Percentiles rank a stretch among this genome's conserved stretches.
Conservation (phyloP, 1,139 yeast species). For the Casaregolazyma suthepensis region DNA sequence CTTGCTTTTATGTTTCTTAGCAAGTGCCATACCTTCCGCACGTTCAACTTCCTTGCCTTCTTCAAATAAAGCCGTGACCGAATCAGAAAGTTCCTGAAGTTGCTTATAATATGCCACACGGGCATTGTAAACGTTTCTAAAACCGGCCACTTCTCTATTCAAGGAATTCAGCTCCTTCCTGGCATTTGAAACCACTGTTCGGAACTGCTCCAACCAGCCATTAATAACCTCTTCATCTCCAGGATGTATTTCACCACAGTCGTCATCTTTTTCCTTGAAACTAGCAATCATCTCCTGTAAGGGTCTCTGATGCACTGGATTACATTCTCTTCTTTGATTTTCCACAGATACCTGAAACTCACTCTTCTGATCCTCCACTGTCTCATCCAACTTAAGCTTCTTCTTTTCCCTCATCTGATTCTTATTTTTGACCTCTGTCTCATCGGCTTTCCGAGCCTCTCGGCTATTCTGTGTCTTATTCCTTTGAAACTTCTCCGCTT, state of each 20-base stretch:
- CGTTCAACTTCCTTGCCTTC: conserved; percentile 17
- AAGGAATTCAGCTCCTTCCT: conserved; percentile 37
- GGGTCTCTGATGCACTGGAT: conserved; percentile 11
- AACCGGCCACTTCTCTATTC: conserved; percentile 45
- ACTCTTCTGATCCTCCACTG: conserved; percentile 8
- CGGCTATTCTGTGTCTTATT: conserved; percentile 7
- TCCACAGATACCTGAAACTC: conserved; percentile 17
- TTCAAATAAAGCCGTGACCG: conserved; percentile 42
- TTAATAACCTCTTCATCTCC: conserved; percentile 9
- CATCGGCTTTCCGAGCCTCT: neutral
- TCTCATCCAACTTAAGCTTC: neutral
- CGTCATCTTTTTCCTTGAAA: conserved; percentile 3
- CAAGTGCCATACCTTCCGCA: conserved; percentile 13
- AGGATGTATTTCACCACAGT: conserved; percentile 4
- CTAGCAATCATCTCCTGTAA: conserved; percentile 4
- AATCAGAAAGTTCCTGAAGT: conserved; percentile 79
- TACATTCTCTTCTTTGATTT: conserved; percentile 10
- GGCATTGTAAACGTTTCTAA: conserved; percentile 66
- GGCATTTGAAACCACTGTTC: conserved; percentile 38
- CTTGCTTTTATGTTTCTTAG: conserved; percentile 16
- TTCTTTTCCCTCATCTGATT: conserved; percentile 2
- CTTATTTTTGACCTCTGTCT: conserved; percentile 7
- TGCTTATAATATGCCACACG: conserved; percentile 78
- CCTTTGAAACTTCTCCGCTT: conserved; percentile 8
- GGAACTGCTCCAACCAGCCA: conserved; percentile 8